A percentile compares a stretch with the other conserved stretches of the same genome.
Conservation (phyloP, 2,329 filamentous ascomycete genomes). For the Mycogone perniciosa region DNA sequence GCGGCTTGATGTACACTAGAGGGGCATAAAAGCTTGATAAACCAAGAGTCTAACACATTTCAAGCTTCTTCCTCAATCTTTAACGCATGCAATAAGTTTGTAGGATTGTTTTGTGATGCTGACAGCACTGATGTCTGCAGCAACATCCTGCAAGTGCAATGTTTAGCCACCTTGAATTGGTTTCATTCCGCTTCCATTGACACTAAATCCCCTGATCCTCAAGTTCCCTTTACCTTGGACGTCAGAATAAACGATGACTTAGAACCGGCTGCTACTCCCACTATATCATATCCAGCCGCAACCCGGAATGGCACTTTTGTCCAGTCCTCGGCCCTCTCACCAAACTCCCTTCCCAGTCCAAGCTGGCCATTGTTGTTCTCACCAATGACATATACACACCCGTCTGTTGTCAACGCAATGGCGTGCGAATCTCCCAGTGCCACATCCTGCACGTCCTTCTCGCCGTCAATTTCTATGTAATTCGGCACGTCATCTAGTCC, state of each 20-base stretch:
- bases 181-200: not conserved
- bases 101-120: too few relatives aligned
- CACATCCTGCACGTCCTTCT: conserved; percentile 49
- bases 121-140: too few relatives aligned
- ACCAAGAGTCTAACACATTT: conserved; percentile 7
- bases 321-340: conserved; percentile 29
- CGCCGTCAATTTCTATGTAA: conserved; percentile 40
- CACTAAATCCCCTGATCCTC: not conserved
- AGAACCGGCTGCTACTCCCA: conserved; percentile 43
- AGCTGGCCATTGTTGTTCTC: conserved; percentile 54
- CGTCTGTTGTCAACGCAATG: conserved; percentile 45
- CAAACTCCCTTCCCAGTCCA: conserved; percentile 32
- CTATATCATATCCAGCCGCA: conserved; percentile 22
- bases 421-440: conserved; percentile 54
- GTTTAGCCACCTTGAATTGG: conserved; percentile 6
- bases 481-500: conserved; percentile 29
- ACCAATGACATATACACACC: conserved; percentile 49
- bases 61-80: not conserved
- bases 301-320: conserved; percentile 26
- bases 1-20: conserved; percentile 12
- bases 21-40: conserved; percentile 10
- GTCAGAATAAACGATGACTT: conserved; percentile 45
- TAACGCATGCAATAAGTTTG: not conserved
- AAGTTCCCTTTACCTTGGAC: conserved; percentile 12
- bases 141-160: not conserved